Percentiles rank a stretch among this genome's conserved stretches.
These are phyloP conservation scores for Lactarius deliciosus DNA, from an alignment of 768 basidiomycete genomes.

Conservation along the genomic window DNA sequence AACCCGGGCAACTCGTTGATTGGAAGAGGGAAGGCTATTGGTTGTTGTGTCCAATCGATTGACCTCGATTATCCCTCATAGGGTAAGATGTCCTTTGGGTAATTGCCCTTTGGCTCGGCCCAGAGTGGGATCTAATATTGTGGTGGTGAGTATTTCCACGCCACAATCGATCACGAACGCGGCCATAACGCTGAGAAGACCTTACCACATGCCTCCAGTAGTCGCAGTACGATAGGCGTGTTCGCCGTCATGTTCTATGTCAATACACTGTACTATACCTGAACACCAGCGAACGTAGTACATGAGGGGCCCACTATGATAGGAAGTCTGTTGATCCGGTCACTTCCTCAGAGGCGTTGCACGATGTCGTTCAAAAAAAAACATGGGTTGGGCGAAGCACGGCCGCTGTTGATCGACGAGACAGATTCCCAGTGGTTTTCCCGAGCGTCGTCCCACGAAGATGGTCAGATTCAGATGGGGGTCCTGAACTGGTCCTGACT, in stretches of 20 bases:
- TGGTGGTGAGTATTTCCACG: constrained; percentile 4
- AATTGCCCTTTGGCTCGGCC: constrained; percentile 1
- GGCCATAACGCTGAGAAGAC: constrained; percentile 5
- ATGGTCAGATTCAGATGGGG: constrained; percentile 19
- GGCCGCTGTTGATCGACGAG: constrained; percentile 19
- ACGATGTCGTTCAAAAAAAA: not conserved
- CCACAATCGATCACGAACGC: constrained; percentile 25
- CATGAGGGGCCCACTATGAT: not conserved
- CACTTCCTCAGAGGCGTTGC: not conserved
- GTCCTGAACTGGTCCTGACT: not conserved
- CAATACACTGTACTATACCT: not conserved
- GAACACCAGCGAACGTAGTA: constrained; percentile 2
- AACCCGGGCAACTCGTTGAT: constrained; percentile 13
- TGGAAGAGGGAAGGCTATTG: constrained; percentile 19
- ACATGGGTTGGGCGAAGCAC: not conserved
- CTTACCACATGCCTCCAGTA: constrained; percentile 10
- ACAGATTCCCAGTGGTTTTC: constrained; percentile 18
- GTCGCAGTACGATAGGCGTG: not conserved
- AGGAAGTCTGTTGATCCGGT: not conserved
- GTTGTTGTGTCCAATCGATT: constrained; percentile 11
- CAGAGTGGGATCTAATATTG: constrained; percentile 1
- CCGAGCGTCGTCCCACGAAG: constrained; percentile 17
- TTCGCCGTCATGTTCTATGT: constrained; percentile 5
- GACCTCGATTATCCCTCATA: constrained; percentile 5
- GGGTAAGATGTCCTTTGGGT: constrained; percentile 1